Evolutionary conservation across 768 basidiomycete species (phyloP), one percentile per base, ranked within the genome.

Genomic region (Podaxis sp.): DNA sequence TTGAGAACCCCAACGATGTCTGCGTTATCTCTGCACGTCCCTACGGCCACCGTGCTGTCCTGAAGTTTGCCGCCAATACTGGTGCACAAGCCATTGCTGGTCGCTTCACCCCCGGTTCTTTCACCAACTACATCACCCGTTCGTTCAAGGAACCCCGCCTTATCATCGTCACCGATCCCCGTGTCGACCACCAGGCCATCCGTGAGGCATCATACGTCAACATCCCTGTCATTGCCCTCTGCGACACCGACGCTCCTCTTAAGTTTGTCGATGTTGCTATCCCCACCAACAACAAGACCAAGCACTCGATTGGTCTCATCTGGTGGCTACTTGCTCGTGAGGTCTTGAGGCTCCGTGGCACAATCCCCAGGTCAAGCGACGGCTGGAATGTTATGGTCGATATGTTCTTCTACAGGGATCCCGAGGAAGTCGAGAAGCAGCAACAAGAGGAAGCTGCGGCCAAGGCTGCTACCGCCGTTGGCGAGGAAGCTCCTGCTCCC

Each of bases 121-220:
- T 98, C 82, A 98, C 97, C 74, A 99, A 99, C 83, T 98, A 98
- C 84, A 96, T 96, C 83, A 97, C 94, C 68, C 93, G 93, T 71
- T 97, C 95, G 62, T 99, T 98, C 91, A 98, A 98, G 83, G 97
- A 99, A 80, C 97, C 97, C 68, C 93, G 97, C 69, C 86, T 99
- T 63, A 95, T 99, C 76, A 74, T 99, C 71, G 96, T 99, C 64
- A 98, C 96, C 74, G 97, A 99, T 81, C 97, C 97, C 67, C 93
- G 97, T 66, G 93, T 98, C 65, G 97, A 98, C 80, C 97, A 98
- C 84, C 97, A 99, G 79, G 97, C 97, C 66, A 99, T 99, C 79
- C 93, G 97, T 68, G 97, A 99, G 81, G 95, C 97, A 50, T 96
- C 96, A 60, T 99, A 98, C 74, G 97, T 98, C 76, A 99, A 99